Percentiles rank a stretch among this genome's conserved stretches.
Conservation (phyloP, 371 early-diverging fungal species). For the Batkoa obscura region DNA sequence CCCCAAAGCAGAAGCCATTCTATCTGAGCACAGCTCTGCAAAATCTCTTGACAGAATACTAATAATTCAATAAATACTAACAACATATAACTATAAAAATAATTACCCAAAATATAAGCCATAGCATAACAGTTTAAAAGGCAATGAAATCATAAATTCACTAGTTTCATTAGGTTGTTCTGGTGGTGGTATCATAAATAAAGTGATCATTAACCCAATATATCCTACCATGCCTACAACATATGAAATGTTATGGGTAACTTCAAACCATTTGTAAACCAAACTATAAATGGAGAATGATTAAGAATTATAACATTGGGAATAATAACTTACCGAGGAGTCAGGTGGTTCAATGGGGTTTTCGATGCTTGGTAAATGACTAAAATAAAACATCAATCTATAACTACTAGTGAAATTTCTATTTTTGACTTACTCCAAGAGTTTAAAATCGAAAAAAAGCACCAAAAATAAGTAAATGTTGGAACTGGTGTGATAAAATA, state of each 20-base stretch:
- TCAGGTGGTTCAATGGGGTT: conserved; percentile 42
- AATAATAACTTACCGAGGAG: conserved; percentile 21
- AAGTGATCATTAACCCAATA: conserved; percentile 24
- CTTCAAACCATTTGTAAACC: conserved; percentile 48
- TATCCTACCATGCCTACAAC: conserved; percentile 40
- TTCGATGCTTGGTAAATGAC: conserved; percentile 14
- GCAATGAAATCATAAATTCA: conserved; percentile 19
- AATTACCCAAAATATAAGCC: conserved; percentile 53
- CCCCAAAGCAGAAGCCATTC: conserved; percentile 66
- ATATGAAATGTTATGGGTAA: conserved; percentile 38
- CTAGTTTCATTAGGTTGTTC: conserved; percentile 18
- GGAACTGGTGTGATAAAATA: conserved; percentile 6
- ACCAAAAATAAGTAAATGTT: conserved; percentile 22
- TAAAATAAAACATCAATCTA: conserved; percentile 13
- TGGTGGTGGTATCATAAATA: conserved; percentile 25
- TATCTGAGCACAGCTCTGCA: conserved; percentile 62
- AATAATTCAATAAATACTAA: not conserved
- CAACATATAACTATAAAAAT: not conserved
- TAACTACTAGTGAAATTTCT: conserved; percentile 6
- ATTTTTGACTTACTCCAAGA: not conserved
- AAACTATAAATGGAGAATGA: conserved; percentile 16
- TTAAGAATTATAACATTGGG: not conserved
- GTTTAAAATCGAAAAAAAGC: conserved; percentile 18
- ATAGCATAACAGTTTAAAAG: conserved; percentile 23
- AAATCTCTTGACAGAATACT: conserved; percentile 62